Evolutionary conservation across 768 basidiomycete species (phyloP).

Genomic region (Mycena crocata): DNA sequence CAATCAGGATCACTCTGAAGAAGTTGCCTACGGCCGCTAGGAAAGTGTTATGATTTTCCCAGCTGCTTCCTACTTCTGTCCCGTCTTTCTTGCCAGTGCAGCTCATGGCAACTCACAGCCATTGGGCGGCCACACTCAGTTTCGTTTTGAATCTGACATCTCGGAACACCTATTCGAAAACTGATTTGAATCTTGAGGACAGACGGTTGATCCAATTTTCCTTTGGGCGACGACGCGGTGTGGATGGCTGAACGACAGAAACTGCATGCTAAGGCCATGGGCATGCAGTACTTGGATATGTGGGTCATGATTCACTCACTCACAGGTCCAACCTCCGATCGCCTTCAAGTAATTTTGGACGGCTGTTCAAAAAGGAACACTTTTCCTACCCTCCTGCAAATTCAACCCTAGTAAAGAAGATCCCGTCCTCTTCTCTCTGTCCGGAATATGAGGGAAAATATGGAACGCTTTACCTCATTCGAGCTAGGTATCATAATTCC

Average conservation of each 20-base stretch:
- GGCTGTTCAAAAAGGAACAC: background rate
- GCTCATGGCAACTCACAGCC: background rate
- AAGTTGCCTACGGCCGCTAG: too few relatives aligned
- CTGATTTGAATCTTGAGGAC: too few relatives aligned
- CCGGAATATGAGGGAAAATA: slow-evolving; percentile 59
- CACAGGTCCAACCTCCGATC: background rate
- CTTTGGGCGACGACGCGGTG: slow-evolving; percentile 44
- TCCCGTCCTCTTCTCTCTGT: slow-evolving; percentile 19
- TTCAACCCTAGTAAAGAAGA: slow-evolving; percentile 22
- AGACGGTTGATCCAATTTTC: slow-evolving; percentile 68
- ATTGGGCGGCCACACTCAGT: background rate
- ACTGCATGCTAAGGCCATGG: slow-evolving; percentile 24
- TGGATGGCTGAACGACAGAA: slow-evolving; percentile 31
- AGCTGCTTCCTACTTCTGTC: too few relatives aligned
- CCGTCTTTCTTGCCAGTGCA: background rate
- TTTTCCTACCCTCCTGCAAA: slow-evolving; percentile 28
- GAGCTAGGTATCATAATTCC: slow-evolving; percentile 58
- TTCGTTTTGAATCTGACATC: background rate
- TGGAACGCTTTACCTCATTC: slow-evolving; percentile 59
- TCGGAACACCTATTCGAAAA: slow-evolving; percentile 4
- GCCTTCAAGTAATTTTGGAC: slow-evolving; percentile 13
- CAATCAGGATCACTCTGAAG: too few relatives aligned
- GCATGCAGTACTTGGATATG: slow-evolving; percentile 27
- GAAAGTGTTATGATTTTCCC: too few relatives aligned
- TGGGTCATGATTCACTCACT: background rate